Conservation (phyloP, 148 eudicot genomes). For the Cornus florida region DNA sequence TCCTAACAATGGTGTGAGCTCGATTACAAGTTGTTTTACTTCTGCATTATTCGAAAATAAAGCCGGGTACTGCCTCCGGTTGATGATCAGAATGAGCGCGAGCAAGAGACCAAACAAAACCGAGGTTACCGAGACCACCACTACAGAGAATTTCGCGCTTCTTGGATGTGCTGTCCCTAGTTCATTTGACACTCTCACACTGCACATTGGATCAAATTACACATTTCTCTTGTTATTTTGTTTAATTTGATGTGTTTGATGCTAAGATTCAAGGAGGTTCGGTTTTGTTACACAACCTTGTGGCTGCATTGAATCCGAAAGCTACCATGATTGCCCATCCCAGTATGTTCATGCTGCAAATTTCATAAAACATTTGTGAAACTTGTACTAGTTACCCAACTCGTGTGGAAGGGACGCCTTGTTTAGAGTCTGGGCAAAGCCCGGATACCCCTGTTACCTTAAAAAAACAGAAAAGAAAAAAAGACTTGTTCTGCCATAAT, state of each 20-base stretch:
- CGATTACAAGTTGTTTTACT: slow-evolving; percentile 32
- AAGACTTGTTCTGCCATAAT: too few species aligned
- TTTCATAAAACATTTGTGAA: not conserved
- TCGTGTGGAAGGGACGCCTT: too few species aligned
- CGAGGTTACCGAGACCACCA: slow-evolving; percentile 30
- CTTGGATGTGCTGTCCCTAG: slow-evolving; percentile 49
- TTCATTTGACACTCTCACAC: slow-evolving; percentile 64
- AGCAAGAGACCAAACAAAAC: slow-evolving; percentile 31
- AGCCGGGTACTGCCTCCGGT: slow-evolving; percentile 33
- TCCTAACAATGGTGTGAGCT: slow-evolving; percentile 49
- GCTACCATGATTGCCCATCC: slow-evolving; percentile 50
- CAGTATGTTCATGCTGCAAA: slow-evolving; percentile 49
- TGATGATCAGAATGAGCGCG: slow-evolving; percentile 22
- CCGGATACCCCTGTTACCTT: too few species aligned
- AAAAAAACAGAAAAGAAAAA: too few species aligned
- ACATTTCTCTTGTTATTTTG: too few species aligned
- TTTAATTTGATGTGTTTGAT: too few species aligned
- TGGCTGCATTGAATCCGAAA: slow-evolving; percentile 53
- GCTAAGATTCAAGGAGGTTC: too few species aligned
- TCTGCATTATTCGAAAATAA: slow-evolving; percentile 32
- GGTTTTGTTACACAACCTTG: slow-evolving; percentile 35
- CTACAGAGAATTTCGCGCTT: slow-evolving; percentile 46
- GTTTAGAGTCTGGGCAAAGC: too few species aligned
- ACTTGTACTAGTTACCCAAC: too few species aligned
- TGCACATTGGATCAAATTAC: slow-evolving; percentile 7